Conservation (phyloP, 2,329 filamentous ascomycete genomes). For the Exophiala lecanii-corni region DNA sequence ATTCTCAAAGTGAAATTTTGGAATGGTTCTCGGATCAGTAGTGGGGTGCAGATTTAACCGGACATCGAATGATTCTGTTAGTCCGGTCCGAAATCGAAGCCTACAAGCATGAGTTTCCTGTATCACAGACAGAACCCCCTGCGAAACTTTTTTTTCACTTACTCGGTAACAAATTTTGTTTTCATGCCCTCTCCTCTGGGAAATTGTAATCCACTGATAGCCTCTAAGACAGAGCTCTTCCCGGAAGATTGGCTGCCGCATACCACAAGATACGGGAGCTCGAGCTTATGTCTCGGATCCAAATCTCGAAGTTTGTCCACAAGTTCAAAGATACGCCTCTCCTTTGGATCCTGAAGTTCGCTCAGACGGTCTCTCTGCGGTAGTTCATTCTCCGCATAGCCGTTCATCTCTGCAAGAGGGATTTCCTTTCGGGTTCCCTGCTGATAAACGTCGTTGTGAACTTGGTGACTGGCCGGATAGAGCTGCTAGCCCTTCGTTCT, state of each 20-base stretch:
- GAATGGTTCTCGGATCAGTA: background rate
- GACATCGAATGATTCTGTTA: background rate
- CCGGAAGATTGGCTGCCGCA: slow-evolving; percentile 61
- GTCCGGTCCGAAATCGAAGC: background rate
- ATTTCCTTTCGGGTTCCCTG: too few relatives aligned
- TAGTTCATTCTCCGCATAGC: too few relatives aligned
- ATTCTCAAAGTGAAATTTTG: too few relatives aligned
- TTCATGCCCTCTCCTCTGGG: slow-evolving; percentile 57
- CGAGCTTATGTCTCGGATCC: slow-evolving; percentile 35
- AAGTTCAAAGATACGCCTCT: too few relatives aligned
- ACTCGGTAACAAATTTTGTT: slow-evolving; percentile 58
- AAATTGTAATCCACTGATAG: slow-evolving; percentile 57
- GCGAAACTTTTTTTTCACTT: slow-evolving; percentile 39
- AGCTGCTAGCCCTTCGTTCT: too few relatives aligned
- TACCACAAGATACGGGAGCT: slow-evolving; percentile 58
- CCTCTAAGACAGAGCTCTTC: slow-evolving; percentile 57
- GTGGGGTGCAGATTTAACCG: background rate
- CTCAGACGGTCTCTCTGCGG: too few relatives aligned
- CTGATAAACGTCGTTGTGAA: too few relatives aligned
- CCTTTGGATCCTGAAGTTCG: too few relatives aligned
- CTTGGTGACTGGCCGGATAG: too few relatives aligned
- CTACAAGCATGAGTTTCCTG: background rate
- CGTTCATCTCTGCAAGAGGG: too few relatives aligned
- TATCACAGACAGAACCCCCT: slow-evolving; percentile 18
- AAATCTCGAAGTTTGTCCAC: too few relatives aligned